Evolutionary conservation across 2,329 filamentous ascomycete species (phyloP), one percentile per base, ranked within the genome.

Genomic region (Penicillium sp.): DNA sequence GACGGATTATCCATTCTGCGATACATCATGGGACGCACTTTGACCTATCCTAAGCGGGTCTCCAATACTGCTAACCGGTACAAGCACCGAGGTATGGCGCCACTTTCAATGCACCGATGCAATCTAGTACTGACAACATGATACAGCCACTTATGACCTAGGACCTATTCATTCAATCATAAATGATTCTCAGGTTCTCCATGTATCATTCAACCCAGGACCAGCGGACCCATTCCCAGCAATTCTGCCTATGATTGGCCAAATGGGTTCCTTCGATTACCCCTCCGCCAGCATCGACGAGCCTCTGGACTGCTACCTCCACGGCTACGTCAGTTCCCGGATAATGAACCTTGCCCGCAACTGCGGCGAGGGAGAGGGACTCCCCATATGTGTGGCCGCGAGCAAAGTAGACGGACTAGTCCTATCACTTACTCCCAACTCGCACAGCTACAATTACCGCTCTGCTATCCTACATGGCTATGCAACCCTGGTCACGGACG

Each of bases 361-460:
- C 40, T 44, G 46, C 11, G 63, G 64, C 13, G 64, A 70, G 30
- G 67, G 69, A 7, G 61, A 75, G 19, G 84, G 85, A 9, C 69
- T 95, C 16, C 87, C 89, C 1, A 72, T 95, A 35, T 86, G 82
- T 62, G 76, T 93, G 29, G 79, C 85, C 18, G 87, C 87, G 1
- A 87, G 83, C 38, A 83, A 86, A 64, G 72, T 95, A 33, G 88
- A 95, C 71, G 89, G 89, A 33, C 75, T 93, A 44, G 83, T 95
- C 8, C 80, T 95, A 28, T 80, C 87, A 16, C 78, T 95, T 12
- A 89, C 89, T 0, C 87, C 89, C 11, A 87, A 88, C 73, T 81
- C 80, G 51, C 88, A 95, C 75, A 88, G 81, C 72, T 91, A 89
- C 75, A 92, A 95, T 75, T 95, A 93, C 73, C 87, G 88, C 54